Conservation (phyloP, 2,329 filamentous ascomycete species). For the Fusarium euwallaceae region DNA sequence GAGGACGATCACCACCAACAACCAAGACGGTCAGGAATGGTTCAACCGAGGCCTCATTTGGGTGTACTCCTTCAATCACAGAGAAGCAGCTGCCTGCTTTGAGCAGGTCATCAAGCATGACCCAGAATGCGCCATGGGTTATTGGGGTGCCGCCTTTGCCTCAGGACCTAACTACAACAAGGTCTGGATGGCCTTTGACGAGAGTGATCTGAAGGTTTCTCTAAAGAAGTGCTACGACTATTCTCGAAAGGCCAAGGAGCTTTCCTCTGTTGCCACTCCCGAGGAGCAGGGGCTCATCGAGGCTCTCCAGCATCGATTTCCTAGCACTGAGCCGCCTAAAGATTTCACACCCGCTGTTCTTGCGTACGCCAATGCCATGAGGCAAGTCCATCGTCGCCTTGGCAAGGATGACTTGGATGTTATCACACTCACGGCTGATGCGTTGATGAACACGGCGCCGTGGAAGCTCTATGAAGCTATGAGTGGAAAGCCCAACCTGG, state of each 20-base stretch:
- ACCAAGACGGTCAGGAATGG: slow-evolving; percentile 65
- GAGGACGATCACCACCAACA: neutral
- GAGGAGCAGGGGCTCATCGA: neutral
- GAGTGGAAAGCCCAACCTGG: slow-evolving; percentile 49
- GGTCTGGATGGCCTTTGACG: slow-evolving; percentile 79
- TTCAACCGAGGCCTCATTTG: slow-evolving; percentile 80
- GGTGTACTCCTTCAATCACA: slow-evolving; percentile 82
- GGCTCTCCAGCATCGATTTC: neutral
- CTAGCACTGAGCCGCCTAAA: neutral
- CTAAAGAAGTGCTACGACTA: neutral
- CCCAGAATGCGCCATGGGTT: slow-evolving; percentile 68
- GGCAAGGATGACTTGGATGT: slow-evolving; percentile 56
- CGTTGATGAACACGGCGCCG: slow-evolving; percentile 63
- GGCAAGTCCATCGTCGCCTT: slow-evolving; percentile 50
- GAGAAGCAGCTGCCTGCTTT: slow-evolving; percentile 76
- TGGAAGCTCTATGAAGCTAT: slow-evolving; percentile 60
- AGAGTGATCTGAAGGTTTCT: slow-evolving; percentile 58
- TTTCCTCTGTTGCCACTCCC: neutral
- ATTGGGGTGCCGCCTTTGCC: slow-evolving; percentile 78
- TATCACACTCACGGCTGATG: slow-evolving; percentile 54
- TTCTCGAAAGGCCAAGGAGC: neutral
- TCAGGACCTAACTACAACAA: slow-evolving; percentile 83
- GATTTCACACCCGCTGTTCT: neutral
- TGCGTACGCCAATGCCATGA: slow-evolving; percentile 55
- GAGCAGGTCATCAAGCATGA: slow-evolving; percentile 68